Percentiles rank a stretch among this genome's conserved stretches.
These are phyloP conservation scores for Xylariaceae sp. DNA, from an alignment of 2,329 filamentous ascomycete species.

Conservation along the genomic window DNA sequence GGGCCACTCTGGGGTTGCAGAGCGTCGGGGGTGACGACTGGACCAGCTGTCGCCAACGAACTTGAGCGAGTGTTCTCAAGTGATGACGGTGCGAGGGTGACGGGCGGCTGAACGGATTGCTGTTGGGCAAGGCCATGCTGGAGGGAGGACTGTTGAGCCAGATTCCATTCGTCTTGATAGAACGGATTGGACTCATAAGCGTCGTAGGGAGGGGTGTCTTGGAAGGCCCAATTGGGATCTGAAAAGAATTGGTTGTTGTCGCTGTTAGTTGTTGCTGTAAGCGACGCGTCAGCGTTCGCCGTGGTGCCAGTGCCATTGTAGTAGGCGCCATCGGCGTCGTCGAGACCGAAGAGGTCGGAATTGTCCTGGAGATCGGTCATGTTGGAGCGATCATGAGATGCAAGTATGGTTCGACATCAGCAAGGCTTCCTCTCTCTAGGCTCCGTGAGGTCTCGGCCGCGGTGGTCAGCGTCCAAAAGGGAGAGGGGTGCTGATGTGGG, in stretches of 20 bases:
- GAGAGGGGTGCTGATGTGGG: slow-evolving; percentile 3
- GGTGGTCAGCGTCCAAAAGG: slow-evolving; percentile 4
- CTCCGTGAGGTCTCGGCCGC: background rate
- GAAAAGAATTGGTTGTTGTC: slow-evolving; percentile 29
- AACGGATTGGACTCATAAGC: slow-evolving; percentile 35
- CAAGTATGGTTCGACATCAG: slow-evolving; percentile 32
- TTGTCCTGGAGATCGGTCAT: slow-evolving; percentile 33
- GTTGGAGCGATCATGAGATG: slow-evolving; percentile 29
- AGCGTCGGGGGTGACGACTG: slow-evolving; percentile 20
- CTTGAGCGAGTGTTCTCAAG: slow-evolving; percentile 31
- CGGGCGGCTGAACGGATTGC: slow-evolving; percentile 27
- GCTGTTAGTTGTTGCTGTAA: slow-evolving; percentile 3
- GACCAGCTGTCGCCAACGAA: slow-evolving; percentile 26
- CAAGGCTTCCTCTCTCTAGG: slow-evolving; percentile 6
- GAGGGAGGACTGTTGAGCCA: slow-evolving; percentile 23
- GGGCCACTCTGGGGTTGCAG: slow-evolving; percentile 24
- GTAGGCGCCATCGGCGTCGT: slow-evolving; percentile 33
- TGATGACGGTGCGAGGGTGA: slow-evolving; percentile 20
- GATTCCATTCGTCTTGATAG: slow-evolving; percentile 29
- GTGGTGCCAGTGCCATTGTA: slow-evolving; percentile 22
- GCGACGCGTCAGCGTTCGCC: slow-evolving; percentile 7
- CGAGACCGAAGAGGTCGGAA: slow-evolving; percentile 40
- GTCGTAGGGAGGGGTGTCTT: slow-evolving; percentile 44
- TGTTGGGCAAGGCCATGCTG: slow-evolving; percentile 26
- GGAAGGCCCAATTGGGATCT: slow-evolving; percentile 44